Evolutionary conservation across 768 basidiomycete species (phyloP), one percentile per base, ranked within the genome.

Genomic region (Harrya chromipes): DNA sequence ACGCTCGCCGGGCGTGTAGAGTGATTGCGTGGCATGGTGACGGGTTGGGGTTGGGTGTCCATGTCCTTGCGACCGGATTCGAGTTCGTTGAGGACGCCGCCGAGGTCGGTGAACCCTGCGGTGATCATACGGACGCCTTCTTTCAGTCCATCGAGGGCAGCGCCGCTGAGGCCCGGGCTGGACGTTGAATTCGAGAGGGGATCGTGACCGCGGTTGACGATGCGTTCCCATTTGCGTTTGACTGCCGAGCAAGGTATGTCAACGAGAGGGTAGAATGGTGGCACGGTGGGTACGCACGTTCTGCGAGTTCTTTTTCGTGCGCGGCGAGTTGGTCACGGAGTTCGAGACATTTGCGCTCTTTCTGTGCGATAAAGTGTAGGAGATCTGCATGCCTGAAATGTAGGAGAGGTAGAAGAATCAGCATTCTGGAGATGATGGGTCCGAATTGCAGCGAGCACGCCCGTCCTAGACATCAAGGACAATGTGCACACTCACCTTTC

Each of bases 211-310:
- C 81, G 77, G 57, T 77, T 79, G 38, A 91, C 81, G 49, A 92
- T 88, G 27, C 81, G 79, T 64, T 85, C 88, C 90, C 90, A 93
- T 67, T 84, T 88, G 50, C 79, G 80, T 72, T 92, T 93, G 43
- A 92, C 83, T 84, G 56, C 3, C 36, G 12, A 5, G 9, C 24
- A 35, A 43, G 20, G 44, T 33, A 23, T 8, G 8, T 10, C 16
- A 36, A 37, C 26, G 10, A 26, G 24, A 13, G 10, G 17, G 31
- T 16, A 9, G 16, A 4, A 21, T 4, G n/a, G 12, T 6, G 4
- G 7, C 14, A 29, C 6, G 4, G 19, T n/a, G 1, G 14, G 11
- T 6, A 68, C 80, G 48, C 62, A 84, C 83, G 69, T 62, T 86
- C 79, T 1, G 77, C 63, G 3, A 92, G 74, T 60, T 91, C 90